Evolutionary conservation across 2,329 filamentous ascomycete species (phyloP).

Genomic region (Cryphonectria naterciae): DNA sequence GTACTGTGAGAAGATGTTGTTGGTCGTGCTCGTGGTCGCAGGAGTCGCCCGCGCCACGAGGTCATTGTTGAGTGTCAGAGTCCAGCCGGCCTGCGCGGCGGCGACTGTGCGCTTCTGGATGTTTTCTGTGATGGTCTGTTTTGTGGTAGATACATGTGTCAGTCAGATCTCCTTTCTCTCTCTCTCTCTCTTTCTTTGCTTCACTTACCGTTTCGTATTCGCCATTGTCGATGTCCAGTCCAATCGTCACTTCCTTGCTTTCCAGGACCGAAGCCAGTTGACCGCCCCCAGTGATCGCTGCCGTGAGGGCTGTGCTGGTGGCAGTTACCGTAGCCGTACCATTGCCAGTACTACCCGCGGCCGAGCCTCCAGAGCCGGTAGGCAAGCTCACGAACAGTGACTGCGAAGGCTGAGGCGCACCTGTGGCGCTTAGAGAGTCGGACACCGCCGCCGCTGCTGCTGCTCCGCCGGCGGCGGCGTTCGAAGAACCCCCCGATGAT

Average conservation of each 20-base stretch:
- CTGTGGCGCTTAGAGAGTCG: background rate
- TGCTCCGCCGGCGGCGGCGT: no score
- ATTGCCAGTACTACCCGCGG: background rate
- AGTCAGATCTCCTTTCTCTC: background rate
- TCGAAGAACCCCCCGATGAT: background rate
- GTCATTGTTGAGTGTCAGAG: slow-evolving; percentile 17
- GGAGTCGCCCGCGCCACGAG: slow-evolving; percentile 9
- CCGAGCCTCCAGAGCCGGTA: background rate
- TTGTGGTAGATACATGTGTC: background rate
- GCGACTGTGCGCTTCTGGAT: slow-evolving; percentile 22
- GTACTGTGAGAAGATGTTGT: background rate
- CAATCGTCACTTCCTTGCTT: slow-evolving; percentile 14
- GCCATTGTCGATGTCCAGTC: slow-evolving; percentile 23
- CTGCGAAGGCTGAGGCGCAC: background rate
- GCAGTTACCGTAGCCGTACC: background rate
- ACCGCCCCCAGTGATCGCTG: slow-evolving; percentile 16
- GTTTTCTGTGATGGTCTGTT: slow-evolving; percentile 25
- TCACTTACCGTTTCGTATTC: slow-evolving; percentile 20
- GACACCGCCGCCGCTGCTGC: background rate
- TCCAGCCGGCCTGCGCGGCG: slow-evolving; percentile 12
- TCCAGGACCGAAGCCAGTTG: background rate
- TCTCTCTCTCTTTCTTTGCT: background rate
- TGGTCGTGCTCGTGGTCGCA: background rate
- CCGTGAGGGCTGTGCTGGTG: slow-evolving; percentile 6
- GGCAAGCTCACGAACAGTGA: background rate